Conservation (phyloP, 345 rosid genomes). For the Cochlearia excelsa region DNA sequence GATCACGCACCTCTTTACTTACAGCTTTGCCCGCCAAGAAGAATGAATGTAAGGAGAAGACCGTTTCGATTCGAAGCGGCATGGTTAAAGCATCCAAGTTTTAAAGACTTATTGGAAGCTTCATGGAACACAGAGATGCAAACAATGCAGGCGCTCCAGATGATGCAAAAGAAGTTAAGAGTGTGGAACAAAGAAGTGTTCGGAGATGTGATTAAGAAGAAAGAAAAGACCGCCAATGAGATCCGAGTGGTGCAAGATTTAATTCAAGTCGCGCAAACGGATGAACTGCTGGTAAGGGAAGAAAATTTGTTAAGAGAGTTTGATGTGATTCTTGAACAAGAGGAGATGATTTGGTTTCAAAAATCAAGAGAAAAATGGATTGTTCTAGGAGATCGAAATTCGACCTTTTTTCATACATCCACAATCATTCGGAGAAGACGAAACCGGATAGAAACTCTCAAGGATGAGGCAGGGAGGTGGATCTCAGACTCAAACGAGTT, state of each 20-base stretch:
- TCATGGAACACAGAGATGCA: not conserved
- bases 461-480: not conserved
- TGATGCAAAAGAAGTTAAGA: rapidly evolving
- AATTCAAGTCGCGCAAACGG: not conserved
- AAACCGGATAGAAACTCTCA: not conserved
- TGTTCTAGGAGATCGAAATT: not conserved
- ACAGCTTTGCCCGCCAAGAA: too few relatives aligned
- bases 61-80: not conserved
- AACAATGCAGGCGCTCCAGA: not conserved
- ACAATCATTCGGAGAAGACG: not conserved
- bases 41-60: not conserved
- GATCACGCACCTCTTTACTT: too few relatives aligned
- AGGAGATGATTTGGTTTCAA: not conserved
- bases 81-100: not conserved
- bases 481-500: not conserved
- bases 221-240: not conserved
- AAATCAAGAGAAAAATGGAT: not conserved
- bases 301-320: not conserved
- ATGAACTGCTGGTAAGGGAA: not conserved
- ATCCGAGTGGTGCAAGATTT: not conserved
- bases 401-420: not conserved
- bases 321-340: not conserved
- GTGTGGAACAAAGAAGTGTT: not conserved
- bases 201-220: not conserved
- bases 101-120: not conserved